Percentiles rank a stretch among this genome's conserved stretches.
Evolutionary conservation across 768 basidiomycete species (phyloP).

Genomic region (Cytidiella melzeri): DNA sequence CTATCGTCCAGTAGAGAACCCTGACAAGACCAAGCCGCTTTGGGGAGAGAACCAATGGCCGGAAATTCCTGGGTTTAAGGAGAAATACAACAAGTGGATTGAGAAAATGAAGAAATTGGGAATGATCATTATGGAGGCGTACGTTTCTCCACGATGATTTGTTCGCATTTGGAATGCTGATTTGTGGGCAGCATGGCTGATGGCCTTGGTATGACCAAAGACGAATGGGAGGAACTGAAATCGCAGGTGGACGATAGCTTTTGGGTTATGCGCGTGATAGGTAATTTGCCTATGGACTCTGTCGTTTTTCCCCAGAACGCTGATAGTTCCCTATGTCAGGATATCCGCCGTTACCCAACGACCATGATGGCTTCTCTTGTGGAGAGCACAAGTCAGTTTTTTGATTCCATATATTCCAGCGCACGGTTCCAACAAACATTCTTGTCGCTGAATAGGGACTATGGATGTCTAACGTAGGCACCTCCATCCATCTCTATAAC

Average conservation of each 20-base stretch:
- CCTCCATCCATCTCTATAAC: not conserved
- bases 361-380: constrained; percentile 80
- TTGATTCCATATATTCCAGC: too few species aligned
- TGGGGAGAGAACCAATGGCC: constrained; percentile 93
- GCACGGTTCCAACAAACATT: too few species aligned
- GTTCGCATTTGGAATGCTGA: too few species aligned
- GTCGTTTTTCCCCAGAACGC: not conserved
- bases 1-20: constrained; percentile 64
- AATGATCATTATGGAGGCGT: constrained; percentile 82
- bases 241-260: constrained; percentile 76
- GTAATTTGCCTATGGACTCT: constrained; percentile 27
- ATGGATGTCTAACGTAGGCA: constrained; percentile 81
- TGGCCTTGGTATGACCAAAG: constrained; percentile 65
- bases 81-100: constrained; percentile 68
- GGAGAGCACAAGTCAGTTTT: constrained; percentile 83
- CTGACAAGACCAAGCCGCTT: constrained; percentile 63
- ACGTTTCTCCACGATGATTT: constrained; percentile 23
- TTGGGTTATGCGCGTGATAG: constrained; percentile 85
- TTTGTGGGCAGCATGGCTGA: constrained; percentile 60
- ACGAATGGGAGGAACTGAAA: constrained; percentile 68
- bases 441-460: constrained; percentile 66
- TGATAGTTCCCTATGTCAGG: constrained; percentile 34
- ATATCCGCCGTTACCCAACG: constrained; percentile 79
- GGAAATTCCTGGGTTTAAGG: constrained; percentile 46
- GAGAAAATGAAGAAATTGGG: constrained; percentile 84